These are phyloP conservation scores for Dipodascopsis tothii DNA, from an alignment of 805 yeast species.

Conservation along the genomic window DNA sequence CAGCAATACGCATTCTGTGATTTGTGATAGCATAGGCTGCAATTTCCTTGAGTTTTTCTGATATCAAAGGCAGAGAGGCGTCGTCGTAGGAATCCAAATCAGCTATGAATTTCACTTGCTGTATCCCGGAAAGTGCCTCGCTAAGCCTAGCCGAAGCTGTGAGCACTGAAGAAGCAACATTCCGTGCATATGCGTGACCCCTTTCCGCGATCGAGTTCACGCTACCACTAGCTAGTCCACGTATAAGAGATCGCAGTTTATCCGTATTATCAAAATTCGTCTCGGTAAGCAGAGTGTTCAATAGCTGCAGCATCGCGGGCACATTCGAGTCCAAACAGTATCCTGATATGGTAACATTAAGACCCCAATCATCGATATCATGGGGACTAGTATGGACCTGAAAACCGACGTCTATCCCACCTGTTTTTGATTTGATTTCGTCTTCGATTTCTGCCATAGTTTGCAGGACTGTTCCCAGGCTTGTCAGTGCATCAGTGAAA, in stretches of 20 bases:
- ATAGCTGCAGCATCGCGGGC: conserved; percentile 51
- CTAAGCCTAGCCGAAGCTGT: conserved; percentile 52
- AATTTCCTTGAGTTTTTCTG: conserved; percentile 49
- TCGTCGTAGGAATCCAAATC: conserved; percentile 49
- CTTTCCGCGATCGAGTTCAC: conserved; percentile 72
- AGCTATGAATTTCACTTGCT: conserved; percentile 64
- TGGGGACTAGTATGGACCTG: conserved; percentile 52
- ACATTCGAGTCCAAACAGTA: conserved; percentile 62
- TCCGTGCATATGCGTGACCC: conserved; percentile 79
- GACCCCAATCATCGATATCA: conserved; percentile 34
- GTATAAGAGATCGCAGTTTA: conserved; percentile 66
- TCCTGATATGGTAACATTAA: conserved; percentile 57
- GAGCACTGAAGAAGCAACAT: conserved; percentile 56
- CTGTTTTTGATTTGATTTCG: conserved; percentile 71
- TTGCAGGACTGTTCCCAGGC: conserved; percentile 69
- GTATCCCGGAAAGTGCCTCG: conserved; percentile 66
- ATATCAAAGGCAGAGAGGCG: conserved; percentile 44
- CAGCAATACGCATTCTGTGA: conserved; percentile 39
- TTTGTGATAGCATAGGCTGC: conserved; percentile 19
- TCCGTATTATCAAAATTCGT: conserved; percentile 62
- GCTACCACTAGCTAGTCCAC: conserved; percentile 67
- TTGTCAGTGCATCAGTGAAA: conserved; percentile 71
- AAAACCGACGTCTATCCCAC: conserved; percentile 66
- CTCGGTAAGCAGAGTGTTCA: conserved; percentile 58
- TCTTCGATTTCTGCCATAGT: conserved; percentile 78